Evolutionary conservation across 176 grass and related monocot genomes (phyloP), one percentile per base, ranked within the genome.

Genomic region (Rhynchospora pubera): DNA sequence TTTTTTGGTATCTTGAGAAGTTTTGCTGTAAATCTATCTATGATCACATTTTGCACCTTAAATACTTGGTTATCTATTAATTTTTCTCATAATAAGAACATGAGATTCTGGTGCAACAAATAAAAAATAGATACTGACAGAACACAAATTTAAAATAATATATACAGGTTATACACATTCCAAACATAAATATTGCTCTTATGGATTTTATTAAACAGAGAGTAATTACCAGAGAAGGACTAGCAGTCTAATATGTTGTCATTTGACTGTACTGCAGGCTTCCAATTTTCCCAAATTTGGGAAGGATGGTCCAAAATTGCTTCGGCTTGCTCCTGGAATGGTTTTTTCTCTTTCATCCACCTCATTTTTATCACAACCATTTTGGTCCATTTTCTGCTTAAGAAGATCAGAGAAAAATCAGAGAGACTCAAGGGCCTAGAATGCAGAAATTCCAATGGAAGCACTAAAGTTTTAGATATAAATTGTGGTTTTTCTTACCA

Each of bases 291-390:
- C 53, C 74, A 73, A 55, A 57, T 51, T 85, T 65, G 82, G 84
- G 73, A 79, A 91, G 86, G 90, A 91, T 99, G 96, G 96, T 58
- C 66, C 75, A 74, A 89, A 45, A 83, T 93, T 56, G 81, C 45
- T 26, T 89, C 92, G 50, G 74, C 87, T 86, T 99, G 92, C 82
- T 90, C 89, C 82, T 99, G 92, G 92, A 91, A 46, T 65, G 56
- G 34, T 15, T 12, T 77, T 56, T 91, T 93, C 82, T 67, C 82
- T 68, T 65, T 93, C 68, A 77, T 87, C 65, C 85, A 99, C 34
- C 50, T 93, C 52, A 56, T 90, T 48, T 95, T 95, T 64, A 86
- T 95, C 24, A 63, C 46, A 10, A 91, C 75, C 10, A 77, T 93
- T 65, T 62, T 73, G 10, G 65, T 58, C 48, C 91, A 89, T 39